phyloP scores from a whole-genome alignment of 495 filamentous ascomycete genomes.

The Evansstolkia leycettana region DNA sequence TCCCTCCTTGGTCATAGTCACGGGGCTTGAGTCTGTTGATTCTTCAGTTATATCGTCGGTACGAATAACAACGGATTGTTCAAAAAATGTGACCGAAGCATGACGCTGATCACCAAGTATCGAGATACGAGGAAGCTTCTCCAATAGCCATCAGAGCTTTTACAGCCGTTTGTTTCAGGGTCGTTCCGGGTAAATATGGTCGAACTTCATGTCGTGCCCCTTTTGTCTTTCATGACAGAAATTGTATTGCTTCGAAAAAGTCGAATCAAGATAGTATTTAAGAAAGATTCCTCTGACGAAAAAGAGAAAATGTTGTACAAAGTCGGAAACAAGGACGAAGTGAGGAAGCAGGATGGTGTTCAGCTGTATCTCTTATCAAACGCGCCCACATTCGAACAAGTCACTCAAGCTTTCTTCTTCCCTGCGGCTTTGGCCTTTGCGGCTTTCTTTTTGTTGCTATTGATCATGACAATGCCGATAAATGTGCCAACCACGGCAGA shows the following conservation, averaged over 20 bases:
- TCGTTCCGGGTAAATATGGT: background rate
- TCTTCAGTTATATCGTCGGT: slow-evolving; percentile 1
- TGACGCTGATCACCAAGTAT: slow-evolving; percentile 5
- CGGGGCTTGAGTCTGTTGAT: background rate
- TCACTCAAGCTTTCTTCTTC: slow-evolving; percentile 53
- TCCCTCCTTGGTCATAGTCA: slow-evolving; percentile 2
- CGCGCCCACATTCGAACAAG: no score
- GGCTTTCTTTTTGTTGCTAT: slow-evolving; percentile 94
- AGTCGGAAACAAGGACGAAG: background rate
- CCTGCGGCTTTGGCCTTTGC: slow-evolving; percentile 75
- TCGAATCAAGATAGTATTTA: background rate
- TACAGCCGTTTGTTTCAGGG: no score
- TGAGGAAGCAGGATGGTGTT: no score
- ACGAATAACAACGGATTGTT: background rate
- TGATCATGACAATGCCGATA: slow-evolving; percentile 95
- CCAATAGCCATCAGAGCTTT: no score
- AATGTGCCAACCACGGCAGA: slow-evolving; percentile 93
- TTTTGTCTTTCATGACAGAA: no score
- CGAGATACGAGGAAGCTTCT: background rate
- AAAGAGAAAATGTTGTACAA: background rate
- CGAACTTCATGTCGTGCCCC: background rate
- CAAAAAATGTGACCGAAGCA: slow-evolving; percentile 8
- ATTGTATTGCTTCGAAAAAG: no score
- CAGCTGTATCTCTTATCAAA: no score
- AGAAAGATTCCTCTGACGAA: background rate